Percentiles rank a stretch among this genome's conserved stretches.
phyloP scores from a whole-genome alignment of 768 basidiomycete species.

The Lactifluus pinguis region DNA sequence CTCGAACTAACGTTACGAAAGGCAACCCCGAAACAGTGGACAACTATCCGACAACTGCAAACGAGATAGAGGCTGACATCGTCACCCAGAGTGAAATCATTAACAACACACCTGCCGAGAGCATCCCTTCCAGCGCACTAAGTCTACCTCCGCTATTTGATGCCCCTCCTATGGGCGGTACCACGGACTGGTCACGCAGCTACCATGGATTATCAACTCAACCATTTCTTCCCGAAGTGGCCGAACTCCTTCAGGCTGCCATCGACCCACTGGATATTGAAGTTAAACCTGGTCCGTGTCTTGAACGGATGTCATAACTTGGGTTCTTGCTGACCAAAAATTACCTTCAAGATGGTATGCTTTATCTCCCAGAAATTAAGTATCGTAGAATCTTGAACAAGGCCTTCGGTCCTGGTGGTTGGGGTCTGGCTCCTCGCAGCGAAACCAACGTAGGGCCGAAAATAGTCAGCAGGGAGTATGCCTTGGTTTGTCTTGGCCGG shows the following conservation, averaged over 20 bases:
- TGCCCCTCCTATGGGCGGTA: slow-evolving; percentile 7
- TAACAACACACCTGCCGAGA: slow-evolving; percentile 18
- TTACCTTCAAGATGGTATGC: slow-evolving; percentile 60
- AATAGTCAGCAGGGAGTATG: slow-evolving; percentile 90
- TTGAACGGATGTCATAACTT: not conserved
- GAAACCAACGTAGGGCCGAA: slow-evolving; percentile 85
- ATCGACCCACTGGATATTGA: slow-evolving; percentile 76
- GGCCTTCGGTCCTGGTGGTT: slow-evolving; percentile 93
- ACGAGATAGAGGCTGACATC: slow-evolving; percentile 18
- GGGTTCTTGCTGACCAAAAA: not conserved
- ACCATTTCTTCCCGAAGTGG: slow-evolving; percentile 69
- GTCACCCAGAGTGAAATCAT: slow-evolving; percentile 11
- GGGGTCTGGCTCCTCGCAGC: slow-evolving; percentile 91
- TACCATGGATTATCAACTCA: slow-evolving; percentile 72
- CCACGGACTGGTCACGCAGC: slow-evolving; percentile 84
- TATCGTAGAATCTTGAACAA: slow-evolving; percentile 86
- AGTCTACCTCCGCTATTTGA: slow-evolving; percentile 16
- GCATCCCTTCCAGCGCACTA: slow-evolving; percentile 19
- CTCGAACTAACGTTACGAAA: slow-evolving; percentile 19
- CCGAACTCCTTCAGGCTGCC: slow-evolving; percentile 65
- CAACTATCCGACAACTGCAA: slow-evolving; percentile 21
- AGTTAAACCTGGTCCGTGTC: slow-evolving; percentile 77
- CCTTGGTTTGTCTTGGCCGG: slow-evolving; percentile 87
- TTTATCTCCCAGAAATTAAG: slow-evolving; percentile 96
- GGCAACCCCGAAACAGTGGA: slow-evolving; percentile 21